Evolutionary conservation across 2,329 filamentous ascomycete species (phyloP), one percentile per base, ranked within the genome.

Genomic region (Dothideomycetes sp.): DNA sequence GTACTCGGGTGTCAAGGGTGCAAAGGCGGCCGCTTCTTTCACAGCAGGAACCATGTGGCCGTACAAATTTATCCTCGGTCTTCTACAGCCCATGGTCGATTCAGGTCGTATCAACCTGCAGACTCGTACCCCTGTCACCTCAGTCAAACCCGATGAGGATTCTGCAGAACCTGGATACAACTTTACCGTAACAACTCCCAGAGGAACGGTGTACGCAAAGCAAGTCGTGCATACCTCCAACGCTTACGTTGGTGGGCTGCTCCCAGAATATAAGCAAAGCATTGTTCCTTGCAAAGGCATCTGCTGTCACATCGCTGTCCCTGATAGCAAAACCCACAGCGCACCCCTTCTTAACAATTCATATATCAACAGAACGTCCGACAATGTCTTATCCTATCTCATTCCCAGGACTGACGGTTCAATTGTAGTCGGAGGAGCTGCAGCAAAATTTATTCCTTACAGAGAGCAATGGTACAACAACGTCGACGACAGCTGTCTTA

Each of bases 61-160:
- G 1, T 88, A 88, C 60, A 88, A 86, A 62, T 71, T 89, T 11
- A 76, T 91, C 2, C 65, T 74, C 2, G 81, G 78, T 62, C 67
- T 87, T 0, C 63, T 93, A 1, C 74, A 82, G 55, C 59, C 63
- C 10, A 68, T 82, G 0, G 54, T 70, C 4, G 55, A 64, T 17
- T 57, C 56, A 1, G 59, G 53, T 3, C 54, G 53, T n/a, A 76
- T 86, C 49, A 86, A 86, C 51, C 65, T 88, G 17, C 82, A 87
- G 60, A 85, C 82, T 3, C 76, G 70, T 43, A 87, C 82, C 6
- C 74, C 80, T 0, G 82, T 77, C 1, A 46, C 44, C 3, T 18
- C 45, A 1, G 48, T 62, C 4, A 48, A 50, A 17, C 0, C 13
- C 40, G 2, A n/a, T 37, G 11, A 32, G 39, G n/a, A n/a, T n/a